Evolutionary conservation across 768 basidiomycete species (phyloP).

Genomic region (Roridomyces roridus): DNA sequence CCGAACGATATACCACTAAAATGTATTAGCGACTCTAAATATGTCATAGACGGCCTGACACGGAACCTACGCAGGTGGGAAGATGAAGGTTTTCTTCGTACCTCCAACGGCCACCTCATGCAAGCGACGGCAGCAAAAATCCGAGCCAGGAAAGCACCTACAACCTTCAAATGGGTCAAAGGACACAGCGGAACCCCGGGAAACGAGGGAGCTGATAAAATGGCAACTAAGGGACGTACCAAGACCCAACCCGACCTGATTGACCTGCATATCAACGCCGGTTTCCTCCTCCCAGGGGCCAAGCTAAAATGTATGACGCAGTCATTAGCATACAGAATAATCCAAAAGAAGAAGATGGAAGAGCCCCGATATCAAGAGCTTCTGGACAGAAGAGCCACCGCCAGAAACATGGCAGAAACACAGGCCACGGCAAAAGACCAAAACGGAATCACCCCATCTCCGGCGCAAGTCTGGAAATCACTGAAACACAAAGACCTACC

Average conservation of each 20-base stretch:
- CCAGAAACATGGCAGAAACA: not conserved
- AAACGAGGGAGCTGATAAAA: not conserved
- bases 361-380: not conserved
- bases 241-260: not conserved
- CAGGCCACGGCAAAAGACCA: not conserved
- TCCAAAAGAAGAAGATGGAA: not conserved
- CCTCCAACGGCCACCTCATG: not conserved
- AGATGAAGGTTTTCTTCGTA: not conserved
- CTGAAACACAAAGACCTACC: not conserved
- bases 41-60: not conserved
- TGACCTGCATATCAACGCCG: not conserved
- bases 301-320: not conserved
- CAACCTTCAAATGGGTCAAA: not conserved
- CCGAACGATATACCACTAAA: not conserved
- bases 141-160: not conserved
- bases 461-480: not conserved
- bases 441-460: not conserved
- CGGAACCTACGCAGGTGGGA: not conserved
- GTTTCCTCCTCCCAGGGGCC: not conserved
- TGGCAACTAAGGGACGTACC: not conserved
- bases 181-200: not conserved
- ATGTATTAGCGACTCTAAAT: not conserved
- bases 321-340: not conserved
- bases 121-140: not conserved
- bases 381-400: not conserved